These are phyloP conservation scores for Talaromyces funiculosus DNA, from an alignment of 2,329 filamentous ascomycete genomes.

Conservation along the genomic window DNA sequence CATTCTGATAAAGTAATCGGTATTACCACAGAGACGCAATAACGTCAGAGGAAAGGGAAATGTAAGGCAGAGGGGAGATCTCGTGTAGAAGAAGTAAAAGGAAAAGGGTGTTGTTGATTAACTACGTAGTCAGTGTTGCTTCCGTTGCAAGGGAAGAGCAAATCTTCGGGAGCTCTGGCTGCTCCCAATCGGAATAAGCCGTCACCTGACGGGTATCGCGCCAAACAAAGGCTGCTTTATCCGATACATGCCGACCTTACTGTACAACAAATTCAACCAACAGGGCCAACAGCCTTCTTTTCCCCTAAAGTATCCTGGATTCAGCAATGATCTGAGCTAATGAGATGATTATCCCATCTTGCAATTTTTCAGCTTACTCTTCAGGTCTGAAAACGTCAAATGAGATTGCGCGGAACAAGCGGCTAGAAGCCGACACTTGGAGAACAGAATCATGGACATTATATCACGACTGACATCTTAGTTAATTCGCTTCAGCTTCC, in stretches of 20 bases:
- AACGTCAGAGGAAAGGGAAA: not conserved
- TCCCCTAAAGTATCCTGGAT: not conserved
- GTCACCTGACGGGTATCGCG: slow-evolving; percentile 13
- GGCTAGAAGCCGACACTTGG: not conserved
- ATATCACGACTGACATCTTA: not conserved
- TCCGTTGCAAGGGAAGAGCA: slow-evolving; percentile 4
- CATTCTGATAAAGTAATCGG: slow-evolving; percentile 50
- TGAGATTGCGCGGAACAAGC: not conserved
- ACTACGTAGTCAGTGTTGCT: not conserved
- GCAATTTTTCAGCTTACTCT: not conserved
- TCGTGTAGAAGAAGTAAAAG: not conserved
- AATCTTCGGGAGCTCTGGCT: slow-evolving; percentile 6
- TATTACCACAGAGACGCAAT: slow-evolving; percentile 2
- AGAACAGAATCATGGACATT: not conserved
- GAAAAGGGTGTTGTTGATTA: not conserved
- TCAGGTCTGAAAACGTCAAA: not conserved
- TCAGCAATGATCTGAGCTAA: not conserved
- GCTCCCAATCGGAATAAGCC: slow-evolving; percentile 12
- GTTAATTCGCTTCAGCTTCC: slow-evolving; percentile 31
- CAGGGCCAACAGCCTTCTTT: not conserved
- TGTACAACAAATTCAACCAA: not conserved
- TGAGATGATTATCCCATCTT: not conserved
- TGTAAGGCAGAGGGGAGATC: not conserved
- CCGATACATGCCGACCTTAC: slow-evolving; percentile 10
- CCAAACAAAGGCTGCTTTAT: slow-evolving; percentile 3